Percentiles rank a stretch among this genome's conserved stretches.
Conservation (phyloP, 192 early-diverging fungal species). For the Piromyces finnis region DNA sequence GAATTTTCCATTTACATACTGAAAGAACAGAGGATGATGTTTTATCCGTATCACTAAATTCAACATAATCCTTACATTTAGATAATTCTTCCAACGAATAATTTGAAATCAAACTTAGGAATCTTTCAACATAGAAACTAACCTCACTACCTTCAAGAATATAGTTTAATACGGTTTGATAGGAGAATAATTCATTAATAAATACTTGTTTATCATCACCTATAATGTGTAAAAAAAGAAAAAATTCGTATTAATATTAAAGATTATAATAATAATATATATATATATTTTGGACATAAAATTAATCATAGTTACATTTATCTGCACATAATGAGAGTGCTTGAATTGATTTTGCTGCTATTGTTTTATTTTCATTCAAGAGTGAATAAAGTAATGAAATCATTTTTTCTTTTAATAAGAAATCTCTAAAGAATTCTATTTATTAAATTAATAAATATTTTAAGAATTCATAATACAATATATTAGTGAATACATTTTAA, state of each 20-base stretch:
- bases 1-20: conserved; percentile 8
- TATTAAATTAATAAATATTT: no score
- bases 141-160: neutral
- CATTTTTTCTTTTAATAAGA: conserved; percentile 6
- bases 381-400: conserved; percentile 6
- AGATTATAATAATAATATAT: no score
- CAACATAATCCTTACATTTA: neutral
- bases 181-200: neutral
- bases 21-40: neutral
- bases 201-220: neutral
- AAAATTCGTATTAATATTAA: no score
- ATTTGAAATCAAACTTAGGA: neutral
- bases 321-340: neutral
- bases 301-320: no score
- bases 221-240: neutral
- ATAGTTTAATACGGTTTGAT: neutral
- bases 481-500: conserved; percentile 9
- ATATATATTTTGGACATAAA: no score
- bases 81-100: neutral
- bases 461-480: neutral
- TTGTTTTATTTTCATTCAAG: conserved; percentile 6
- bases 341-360: neutral
- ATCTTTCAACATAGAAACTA: neutral
- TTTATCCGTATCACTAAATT: neutral
- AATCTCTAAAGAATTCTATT: conserved; percentile 1